These are phyloP conservation scores for Epithemia pelagica DNA, from an alignment of 108 stramenopile species.

Conservation along the genomic window DNA sequence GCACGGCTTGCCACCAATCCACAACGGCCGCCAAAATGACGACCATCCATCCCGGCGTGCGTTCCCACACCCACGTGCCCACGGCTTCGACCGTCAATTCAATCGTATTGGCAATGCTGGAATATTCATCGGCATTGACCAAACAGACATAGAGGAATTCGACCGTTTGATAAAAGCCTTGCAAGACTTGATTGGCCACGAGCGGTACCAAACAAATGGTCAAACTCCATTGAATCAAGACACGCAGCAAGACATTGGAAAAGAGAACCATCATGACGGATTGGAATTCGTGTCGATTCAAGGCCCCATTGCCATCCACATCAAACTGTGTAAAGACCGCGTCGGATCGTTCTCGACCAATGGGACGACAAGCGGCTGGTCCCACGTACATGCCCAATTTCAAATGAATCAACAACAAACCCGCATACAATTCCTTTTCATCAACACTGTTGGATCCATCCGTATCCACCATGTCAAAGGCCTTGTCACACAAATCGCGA, in stretches of 20 bases:
- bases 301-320: constrained; percentile 32
- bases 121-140: constrained; percentile 12
- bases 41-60: constrained; percentile 22
- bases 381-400: constrained; percentile 70
- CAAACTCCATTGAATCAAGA: constrained; percentile 60
- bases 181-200: constrained; percentile 39
- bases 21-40: constrained; percentile 22
- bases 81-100: constrained; percentile 12
- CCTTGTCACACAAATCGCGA: constrained; percentile 32
- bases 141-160: background rate
- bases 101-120: constrained; percentile 3
- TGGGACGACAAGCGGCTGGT: constrained; percentile 70
- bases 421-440: constrained; percentile 69
- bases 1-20: constrained; percentile 21
- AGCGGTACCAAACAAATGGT: constrained; percentile 66
- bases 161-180: constrained; percentile 16
- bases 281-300: constrained; percentile 59
- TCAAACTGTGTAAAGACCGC: constrained; percentile 64
- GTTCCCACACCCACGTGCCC: constrained; percentile 24
- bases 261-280: constrained; percentile 63
- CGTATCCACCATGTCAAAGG: constrained; percentile 60
- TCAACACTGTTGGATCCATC: constrained; percentile 62
- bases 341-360: constrained; percentile 36
- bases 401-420: constrained; percentile 71
- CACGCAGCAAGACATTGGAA: constrained; percentile 63